A percentile compares a stretch with the other conserved stretches of the same genome.
These are phyloP conservation scores for Schizothecium vesticola DNA, from an alignment of 495 filamentous ascomycete genomes.

Conservation along the genomic window DNA sequence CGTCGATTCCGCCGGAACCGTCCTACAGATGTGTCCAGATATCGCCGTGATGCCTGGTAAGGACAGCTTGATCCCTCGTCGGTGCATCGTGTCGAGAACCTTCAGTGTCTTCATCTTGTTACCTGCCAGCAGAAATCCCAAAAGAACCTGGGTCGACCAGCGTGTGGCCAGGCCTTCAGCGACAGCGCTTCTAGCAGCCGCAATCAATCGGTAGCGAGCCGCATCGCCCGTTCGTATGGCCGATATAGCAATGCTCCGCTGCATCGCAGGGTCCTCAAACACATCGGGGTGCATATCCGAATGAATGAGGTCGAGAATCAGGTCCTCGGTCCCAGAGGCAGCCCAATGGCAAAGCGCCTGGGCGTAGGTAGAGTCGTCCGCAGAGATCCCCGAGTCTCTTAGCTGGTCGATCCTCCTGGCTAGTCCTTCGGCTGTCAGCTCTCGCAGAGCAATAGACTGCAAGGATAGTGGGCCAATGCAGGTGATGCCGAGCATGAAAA, in stretches of 20 bases:
- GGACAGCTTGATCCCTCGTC: slow-evolving; percentile 10
- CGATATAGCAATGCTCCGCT: slow-evolving; percentile 38
- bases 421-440: slow-evolving; percentile 49
- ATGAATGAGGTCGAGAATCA: slow-evolving; percentile 55
- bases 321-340: slow-evolving; percentile 45
- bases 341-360: slow-evolving; percentile 55
- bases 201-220: slow-evolving; percentile 26
- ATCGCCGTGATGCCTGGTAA: slow-evolving; percentile 4
- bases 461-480: slow-evolving; percentile 67
- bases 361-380: slow-evolving; percentile 54
- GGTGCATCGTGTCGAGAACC: slow-evolving; percentile 30
- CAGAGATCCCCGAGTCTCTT: slow-evolving; percentile 50
- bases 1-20: not conserved
- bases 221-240: slow-evolving; percentile 24
- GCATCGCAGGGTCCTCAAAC: slow-evolving; percentile 57
- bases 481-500: slow-evolving; percentile 60
- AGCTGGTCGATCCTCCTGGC: slow-evolving; percentile 52
- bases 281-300: slow-evolving; percentile 73
- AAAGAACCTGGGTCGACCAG: slow-evolving; percentile 10
- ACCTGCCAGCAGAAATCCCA: not conserved
- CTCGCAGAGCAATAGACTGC: slow-evolving; percentile 62
- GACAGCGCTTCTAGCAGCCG: slow-evolving; percentile 18
- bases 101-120: slow-evolving; percentile 8
- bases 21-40: slow-evolving; percentile 12
- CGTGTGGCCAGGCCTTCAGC: not conserved